Conservation (phyloP, 148 eudicot species). For the Silene conica region DNA sequence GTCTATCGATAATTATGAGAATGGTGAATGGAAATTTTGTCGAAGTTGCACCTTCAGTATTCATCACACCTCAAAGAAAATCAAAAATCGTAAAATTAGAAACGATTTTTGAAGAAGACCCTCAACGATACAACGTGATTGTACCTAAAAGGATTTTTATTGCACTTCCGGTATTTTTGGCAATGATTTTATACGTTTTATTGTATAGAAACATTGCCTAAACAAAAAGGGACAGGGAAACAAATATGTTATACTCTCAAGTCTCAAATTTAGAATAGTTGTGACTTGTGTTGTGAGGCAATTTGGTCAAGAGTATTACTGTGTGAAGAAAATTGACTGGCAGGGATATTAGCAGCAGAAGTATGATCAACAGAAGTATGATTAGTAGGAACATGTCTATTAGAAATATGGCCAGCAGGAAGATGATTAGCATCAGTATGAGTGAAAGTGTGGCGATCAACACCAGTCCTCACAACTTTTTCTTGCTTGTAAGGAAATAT, state of each 20-base stretch:
- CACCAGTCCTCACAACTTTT: too few species aligned
- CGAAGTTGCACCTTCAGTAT: constrained; percentile 42
- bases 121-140: constrained; percentile 1
- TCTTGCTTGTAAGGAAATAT: too few species aligned
- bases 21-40: constrained; percentile 24
- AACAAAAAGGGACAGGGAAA: neutral
- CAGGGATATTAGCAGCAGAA: too few species aligned
- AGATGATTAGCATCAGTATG: too few species aligned
- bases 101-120: constrained; percentile 37
- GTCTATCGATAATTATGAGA: neutral
- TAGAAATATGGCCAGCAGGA: too few species aligned
- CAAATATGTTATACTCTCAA: neutral
- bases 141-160: constrained; percentile 24
- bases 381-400: too few species aligned
- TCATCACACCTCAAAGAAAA: constrained; percentile 26
- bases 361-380: too few species aligned
- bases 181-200: constrained; percentile 26
- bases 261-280: neutral
- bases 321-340: too few species aligned
- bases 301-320: neutral
- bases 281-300: neutral
- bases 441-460: too few species aligned
- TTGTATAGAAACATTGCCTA: constrained; percentile 15
- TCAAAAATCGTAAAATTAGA: constrained; percentile 31
- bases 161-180: constrained; percentile 31